These are phyloP conservation scores for Sclerotiophoma versabilis DNA, from an alignment of 2,329 filamentous ascomycete species.

Conservation along the genomic window DNA sequence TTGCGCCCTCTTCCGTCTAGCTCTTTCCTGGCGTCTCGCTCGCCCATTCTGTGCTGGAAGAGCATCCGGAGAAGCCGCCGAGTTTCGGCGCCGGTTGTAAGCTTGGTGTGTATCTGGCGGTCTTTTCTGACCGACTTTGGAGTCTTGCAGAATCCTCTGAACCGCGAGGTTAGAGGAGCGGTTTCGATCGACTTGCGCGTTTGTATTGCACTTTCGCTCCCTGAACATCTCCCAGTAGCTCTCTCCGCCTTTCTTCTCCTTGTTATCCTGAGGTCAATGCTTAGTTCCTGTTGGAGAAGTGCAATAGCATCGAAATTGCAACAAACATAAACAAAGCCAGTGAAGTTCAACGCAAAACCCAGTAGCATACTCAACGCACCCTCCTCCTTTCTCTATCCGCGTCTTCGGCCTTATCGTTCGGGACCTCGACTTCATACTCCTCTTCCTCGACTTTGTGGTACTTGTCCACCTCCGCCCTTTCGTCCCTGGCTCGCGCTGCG, in stretches of 20 bases:
- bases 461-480: slow-evolving; percentile 70
- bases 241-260: background rate
- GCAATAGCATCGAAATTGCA: background rate
- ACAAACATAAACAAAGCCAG: background rate
- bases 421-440: slow-evolving; percentile 76
- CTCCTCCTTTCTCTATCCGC: slow-evolving; percentile 31
- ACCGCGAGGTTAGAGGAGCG: background rate
- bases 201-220: background rate
- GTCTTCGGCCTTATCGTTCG: slow-evolving; percentile 30
- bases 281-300: background rate
- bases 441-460: slow-evolving; percentile 79
- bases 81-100: background rate
- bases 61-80: background rate
- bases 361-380: slow-evolving; percentile 39
- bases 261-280: background rate
- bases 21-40: background rate
- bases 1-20: background rate
- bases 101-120: background rate
- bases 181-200: background rate
- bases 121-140: too few species aligned
- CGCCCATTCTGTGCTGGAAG: background rate
- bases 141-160: background rate
- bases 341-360: background rate
- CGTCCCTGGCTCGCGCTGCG: slow-evolving; percentile 73
- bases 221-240: background rate